Conservation (phyloP, 306 rosid species). For the Ormosia emarginata region DNA sequence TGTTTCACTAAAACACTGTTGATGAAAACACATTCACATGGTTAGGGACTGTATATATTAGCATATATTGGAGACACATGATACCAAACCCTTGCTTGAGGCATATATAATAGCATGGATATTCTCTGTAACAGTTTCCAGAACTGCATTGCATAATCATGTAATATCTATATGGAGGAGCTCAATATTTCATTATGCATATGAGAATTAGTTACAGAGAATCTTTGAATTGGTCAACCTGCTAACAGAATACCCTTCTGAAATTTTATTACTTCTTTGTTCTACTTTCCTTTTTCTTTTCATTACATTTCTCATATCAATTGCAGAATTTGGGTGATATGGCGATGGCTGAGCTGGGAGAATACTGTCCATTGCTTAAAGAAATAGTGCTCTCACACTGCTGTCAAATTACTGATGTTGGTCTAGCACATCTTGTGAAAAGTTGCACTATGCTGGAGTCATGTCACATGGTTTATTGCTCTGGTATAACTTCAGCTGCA, state of each 20-base stretch:
- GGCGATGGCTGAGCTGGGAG: conserved; percentile 75
- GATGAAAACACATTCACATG: neutral
- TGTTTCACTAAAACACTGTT: neutral
- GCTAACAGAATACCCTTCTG: neutral
- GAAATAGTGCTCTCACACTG: conserved; percentile 72
- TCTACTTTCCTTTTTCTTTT: neutral
- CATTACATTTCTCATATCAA: neutral
- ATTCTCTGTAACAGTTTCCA: neutral
- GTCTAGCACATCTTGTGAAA: conserved; percentile 59
- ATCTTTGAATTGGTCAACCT: neutral
- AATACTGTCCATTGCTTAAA: conserved; percentile 63
- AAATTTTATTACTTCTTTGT: neutral
- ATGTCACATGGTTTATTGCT: conserved; percentile 82
- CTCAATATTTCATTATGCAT: neutral
- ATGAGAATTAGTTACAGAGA: neutral
- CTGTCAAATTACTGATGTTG: conserved; percentile 69
- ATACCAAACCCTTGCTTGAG: neutral
- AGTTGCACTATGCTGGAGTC: conserved; percentile 59
- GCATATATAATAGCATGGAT: neutral
- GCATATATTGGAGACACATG: neutral
- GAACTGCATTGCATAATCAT: neutral
- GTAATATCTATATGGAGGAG: neutral
- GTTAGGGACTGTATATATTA: neutral
- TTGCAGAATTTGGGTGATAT: conserved; percentile 74
- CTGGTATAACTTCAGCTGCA: conserved; percentile 60